Conservation (phyloP, 108 stramenopile species). For the Stephanodiscus minutulus region DNA sequence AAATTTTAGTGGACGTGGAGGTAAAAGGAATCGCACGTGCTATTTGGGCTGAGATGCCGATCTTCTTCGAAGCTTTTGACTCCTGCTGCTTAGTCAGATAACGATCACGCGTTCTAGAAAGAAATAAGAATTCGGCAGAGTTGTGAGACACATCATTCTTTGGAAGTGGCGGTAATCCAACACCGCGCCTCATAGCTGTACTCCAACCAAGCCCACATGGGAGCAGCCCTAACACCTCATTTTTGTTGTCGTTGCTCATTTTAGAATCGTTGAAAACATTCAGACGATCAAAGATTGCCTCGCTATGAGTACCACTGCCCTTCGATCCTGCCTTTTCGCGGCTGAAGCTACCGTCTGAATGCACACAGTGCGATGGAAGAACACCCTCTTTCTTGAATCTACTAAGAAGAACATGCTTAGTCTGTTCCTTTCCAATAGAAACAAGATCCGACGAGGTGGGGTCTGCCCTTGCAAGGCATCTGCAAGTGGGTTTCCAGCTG, state of each 20-base stretch:
- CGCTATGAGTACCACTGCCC: constrained; percentile 42
- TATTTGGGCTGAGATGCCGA: not conserved
- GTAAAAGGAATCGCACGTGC: not conserved
- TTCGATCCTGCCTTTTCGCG: constrained; percentile 42
- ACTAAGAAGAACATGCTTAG: constrained; percentile 64
- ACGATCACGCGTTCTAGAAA: constrained; percentile 9
- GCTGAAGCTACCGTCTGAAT: constrained; percentile 51
- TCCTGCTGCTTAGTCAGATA: constrained; percentile 6
- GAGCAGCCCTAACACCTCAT: constrained; percentile 28
- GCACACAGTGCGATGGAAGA: constrained; percentile 59
- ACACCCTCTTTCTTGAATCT: constrained; percentile 59
- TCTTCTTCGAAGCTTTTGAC: constrained; percentile 3
- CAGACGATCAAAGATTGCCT: constrained; percentile 54
- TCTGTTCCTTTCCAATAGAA: constrained; percentile 74
- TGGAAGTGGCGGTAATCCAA: constrained; percentile 22
- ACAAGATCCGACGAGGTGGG: constrained; percentile 72
- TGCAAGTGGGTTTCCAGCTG: constrained; percentile 59
- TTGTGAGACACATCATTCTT: constrained; percentile 5
- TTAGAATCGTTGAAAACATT: constrained; percentile 26
- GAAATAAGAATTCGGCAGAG: constrained; percentile 8
- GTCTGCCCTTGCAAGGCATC: constrained; percentile 78
- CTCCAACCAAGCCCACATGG: constrained; percentile 72
- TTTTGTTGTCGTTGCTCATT: not conserved
- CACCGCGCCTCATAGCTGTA: constrained; percentile 57
- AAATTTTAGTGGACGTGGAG: not conserved